Evolutionary conservation across 495 filamentous ascomycete species (phyloP), one percentile per base, ranked within the genome.

Genomic region (Xylaria sp.): DNA sequence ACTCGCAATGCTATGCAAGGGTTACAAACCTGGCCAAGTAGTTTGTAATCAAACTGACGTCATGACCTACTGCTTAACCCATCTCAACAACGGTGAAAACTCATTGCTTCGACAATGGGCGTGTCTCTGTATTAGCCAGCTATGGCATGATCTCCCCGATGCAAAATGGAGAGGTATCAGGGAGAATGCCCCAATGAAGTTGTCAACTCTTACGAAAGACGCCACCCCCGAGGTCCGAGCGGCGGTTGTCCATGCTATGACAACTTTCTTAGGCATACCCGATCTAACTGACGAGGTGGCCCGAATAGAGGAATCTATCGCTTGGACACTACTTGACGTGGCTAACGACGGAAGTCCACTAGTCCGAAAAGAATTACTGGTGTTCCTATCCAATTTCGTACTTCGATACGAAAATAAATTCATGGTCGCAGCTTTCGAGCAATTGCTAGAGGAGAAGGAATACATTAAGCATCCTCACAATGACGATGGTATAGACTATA

Each of bases 161-260:
- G 95, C 94, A 2, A 98, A 98, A 78, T 97, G 94, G 93, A 88
- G 91, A 77, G 96, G 93, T 21, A 97, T 98, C 70, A 85, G 93
- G 57, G 92, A 91, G 74, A 87, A 88, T 70, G 96, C 95, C 9
- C 93, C 93, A 44, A 81, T 89, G 61, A 90, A 92, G 73, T 87
- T 99, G 0, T 92, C 91, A 50, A 89, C 90, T 58, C 86, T 97
- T 37, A 92, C 91, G 65, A 90, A 91, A n/a, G 96, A 99, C 76
- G 89, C 90, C 26, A 93, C 94, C 50, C 93, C 94, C n/a, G 96
- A 99, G 81, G 97, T 99, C 12, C 89, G 96, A 71, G 92, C 96
- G 15, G 93, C 97, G 21, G 94, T 97, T 87, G 85, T 97, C 33
- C 93, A 97, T 78, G 94, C 97, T 29, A 88, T 98, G 79, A 97